Percentiles rank a stretch among this genome's conserved stretches.
Evolutionary conservation across 768 basidiomycete species (phyloP).

Genomic region (Kwoniella mangroviensis): DNA sequence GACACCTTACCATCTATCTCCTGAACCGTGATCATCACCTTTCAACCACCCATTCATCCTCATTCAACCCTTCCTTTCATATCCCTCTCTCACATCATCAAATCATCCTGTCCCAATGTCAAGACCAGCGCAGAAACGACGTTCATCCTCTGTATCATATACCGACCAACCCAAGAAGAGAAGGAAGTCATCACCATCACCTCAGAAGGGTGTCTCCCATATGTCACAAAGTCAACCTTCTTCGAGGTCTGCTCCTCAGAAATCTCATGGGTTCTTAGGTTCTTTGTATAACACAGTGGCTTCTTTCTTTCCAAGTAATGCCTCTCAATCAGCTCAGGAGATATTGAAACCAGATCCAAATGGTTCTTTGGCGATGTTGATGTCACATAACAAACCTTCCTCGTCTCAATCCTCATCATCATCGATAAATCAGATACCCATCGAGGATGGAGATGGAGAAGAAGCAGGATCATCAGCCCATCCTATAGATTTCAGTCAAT

Average conservation of each 20-base stretch:
- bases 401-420: neutral
- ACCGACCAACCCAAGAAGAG: neutral
- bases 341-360: conserved; percentile 1
- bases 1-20: neutral
- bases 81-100: neutral
- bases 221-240: neutral
- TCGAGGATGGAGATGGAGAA: neutral
- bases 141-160: conserved; percentile 3
- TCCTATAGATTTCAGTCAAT: conserved; percentile 10
- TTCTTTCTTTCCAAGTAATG: neutral
- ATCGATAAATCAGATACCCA: neutral
- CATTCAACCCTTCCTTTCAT: neutral
- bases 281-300: too few species aligned
- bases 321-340: neutral
- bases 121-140: neutral
- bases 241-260: neutral
- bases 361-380: conserved; percentile 16
- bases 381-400: neutral
- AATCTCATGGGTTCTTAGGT: neutral
- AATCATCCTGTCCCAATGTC: conserved; percentile 11
- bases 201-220: neutral
- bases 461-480: neutral
- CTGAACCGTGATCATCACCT: neutral
- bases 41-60: neutral
- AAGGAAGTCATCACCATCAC: neutral